phyloP scores from a whole-genome alignment of 176 grass and related monocot species.

The Pontederia paniculata region DNA sequence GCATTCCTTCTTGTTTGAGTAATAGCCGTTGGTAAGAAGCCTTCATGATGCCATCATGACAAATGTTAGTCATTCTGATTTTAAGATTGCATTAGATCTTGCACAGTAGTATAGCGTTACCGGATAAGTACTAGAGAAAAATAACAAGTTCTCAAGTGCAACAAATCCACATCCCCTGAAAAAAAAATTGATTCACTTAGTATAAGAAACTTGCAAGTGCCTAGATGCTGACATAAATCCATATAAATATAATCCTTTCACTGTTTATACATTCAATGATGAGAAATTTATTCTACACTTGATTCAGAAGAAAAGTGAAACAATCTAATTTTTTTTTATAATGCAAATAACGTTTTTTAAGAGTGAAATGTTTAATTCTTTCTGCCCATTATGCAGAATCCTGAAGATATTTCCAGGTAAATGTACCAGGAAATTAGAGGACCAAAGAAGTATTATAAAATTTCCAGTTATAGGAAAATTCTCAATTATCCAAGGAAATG shows the following conservation, averaged over 20 bases:
- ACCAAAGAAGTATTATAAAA: too few relatives aligned
- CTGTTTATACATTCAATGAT: background rate
- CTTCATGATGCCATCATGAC: conserved; percentile 28
- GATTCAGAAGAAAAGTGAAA: conserved; percentile 2
- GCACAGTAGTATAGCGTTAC: conserved; percentile 17
- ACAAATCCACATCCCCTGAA: conserved; percentile 79
- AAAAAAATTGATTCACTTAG: conserved; percentile 1
- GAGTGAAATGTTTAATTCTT: background rate
- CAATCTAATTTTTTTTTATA: too few relatives aligned
- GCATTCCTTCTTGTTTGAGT: conserved; percentile 60
- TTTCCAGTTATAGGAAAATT: too few relatives aligned
- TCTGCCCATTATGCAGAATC: too few relatives aligned
- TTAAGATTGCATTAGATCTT: background rate
- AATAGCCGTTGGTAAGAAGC: conserved; percentile 66
- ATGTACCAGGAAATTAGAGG: too few relatives aligned
- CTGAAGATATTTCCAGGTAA: too few relatives aligned
- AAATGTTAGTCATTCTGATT: background rate
- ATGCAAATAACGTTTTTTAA: too few relatives aligned
- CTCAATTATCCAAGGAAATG: too few relatives aligned
- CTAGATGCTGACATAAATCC: background rate
- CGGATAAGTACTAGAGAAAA: conserved; percentile 65
- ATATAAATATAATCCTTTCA: background rate
- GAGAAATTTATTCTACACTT: background rate
- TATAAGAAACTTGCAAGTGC: background rate
- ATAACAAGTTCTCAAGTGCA: conserved; percentile 72